These are phyloP conservation scores for Dryas octopetala DNA, from an alignment of 306 rosid genomes.

Conservation along the genomic window DNA sequence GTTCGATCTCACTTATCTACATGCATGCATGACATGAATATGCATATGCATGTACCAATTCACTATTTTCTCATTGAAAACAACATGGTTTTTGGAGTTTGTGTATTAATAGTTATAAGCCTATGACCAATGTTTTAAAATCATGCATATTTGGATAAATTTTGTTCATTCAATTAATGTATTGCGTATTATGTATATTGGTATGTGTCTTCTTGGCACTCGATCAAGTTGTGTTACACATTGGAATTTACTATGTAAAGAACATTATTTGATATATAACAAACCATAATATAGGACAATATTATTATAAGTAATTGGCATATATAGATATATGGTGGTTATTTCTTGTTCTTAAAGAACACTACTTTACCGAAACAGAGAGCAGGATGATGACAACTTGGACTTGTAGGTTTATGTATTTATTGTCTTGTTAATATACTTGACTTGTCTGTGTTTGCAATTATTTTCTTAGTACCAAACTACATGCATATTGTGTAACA, in stretches of 20 bases:
- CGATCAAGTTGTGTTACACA: not conserved
- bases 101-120: not conserved
- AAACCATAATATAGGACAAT: too few species aligned
- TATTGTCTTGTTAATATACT: too few species aligned
- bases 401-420: too few species aligned
- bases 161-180: not conserved
- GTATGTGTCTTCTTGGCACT: not conserved
- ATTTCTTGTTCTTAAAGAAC: too few species aligned
- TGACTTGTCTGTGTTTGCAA: not conserved
- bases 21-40: not conserved
- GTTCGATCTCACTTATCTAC: too few species aligned
- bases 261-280: not conserved
- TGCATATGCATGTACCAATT: not conserved
- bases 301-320: too few species aligned
- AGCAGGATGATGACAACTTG: too few species aligned
- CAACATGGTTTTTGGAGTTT: not conserved
- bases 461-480: not conserved
- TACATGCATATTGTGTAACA: not conserved
- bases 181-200: not conserved
- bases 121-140: not conserved
- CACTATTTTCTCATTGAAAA: not conserved
- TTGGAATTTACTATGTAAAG: not conserved
- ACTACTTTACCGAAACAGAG: too few species aligned
- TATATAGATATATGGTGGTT: too few species aligned
- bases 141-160: not conserved